These are phyloP conservation scores for Scytalidium sp. DNA, from an alignment of 2,329 filamentous ascomycete genomes.

Conservation along the genomic window DNA sequence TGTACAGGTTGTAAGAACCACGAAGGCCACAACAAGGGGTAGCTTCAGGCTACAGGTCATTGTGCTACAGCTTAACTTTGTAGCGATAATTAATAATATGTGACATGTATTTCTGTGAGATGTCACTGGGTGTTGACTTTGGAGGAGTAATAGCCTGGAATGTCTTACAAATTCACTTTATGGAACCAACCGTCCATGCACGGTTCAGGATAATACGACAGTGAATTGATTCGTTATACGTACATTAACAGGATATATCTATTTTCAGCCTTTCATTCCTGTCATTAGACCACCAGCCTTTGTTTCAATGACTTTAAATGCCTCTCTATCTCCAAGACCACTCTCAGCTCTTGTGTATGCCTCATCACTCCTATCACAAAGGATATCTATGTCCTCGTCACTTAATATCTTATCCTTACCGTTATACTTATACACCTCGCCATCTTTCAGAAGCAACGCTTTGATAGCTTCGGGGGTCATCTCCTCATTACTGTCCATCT, in stretches of 20 bases:
- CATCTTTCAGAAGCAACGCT: slow-evolving; percentile 67
- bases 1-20: no score
- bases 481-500: slow-evolving; percentile 46
- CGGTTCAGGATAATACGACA: background rate
- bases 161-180: no score
- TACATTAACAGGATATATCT: background rate
- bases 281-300: slow-evolving; percentile 41
- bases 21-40: no score
- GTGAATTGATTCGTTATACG: background rate
- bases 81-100: no score
- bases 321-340: slow-evolving; percentile 69
- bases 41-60: no score
- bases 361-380: slow-evolving; percentile 69
- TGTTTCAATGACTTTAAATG: slow-evolving; percentile 81
- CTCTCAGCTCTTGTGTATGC: slow-evolving; percentile 71
- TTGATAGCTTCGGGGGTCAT: slow-evolving; percentile 60
- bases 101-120: no score
- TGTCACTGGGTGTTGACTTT: no score
- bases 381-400: slow-evolving; percentile 69
- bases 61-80: no score
- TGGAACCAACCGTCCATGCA: background rate
- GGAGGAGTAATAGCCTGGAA: no score
- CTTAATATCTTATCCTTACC: slow-evolving; percentile 67
- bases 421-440: slow-evolving; percentile 58
- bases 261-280: slow-evolving; percentile 13